phyloP scores from a whole-genome alignment of 2,329 filamentous ascomycete species.

The Fusarium algeriense region DNA sequence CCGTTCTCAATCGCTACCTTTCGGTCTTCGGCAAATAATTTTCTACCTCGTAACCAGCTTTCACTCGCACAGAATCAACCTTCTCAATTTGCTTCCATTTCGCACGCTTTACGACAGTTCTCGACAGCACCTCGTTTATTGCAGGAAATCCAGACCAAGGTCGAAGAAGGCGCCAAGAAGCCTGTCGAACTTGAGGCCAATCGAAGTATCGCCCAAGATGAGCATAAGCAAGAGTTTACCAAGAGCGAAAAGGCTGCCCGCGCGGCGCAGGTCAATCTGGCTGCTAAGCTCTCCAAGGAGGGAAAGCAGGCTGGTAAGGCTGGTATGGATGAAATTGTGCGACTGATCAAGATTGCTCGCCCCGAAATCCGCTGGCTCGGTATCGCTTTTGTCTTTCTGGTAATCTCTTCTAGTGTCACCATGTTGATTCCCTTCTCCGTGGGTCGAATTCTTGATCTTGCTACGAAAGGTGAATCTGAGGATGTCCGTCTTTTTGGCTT shows the following conservation, averaged over 20 bases:
- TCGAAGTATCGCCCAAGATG: conserved; percentile 47
- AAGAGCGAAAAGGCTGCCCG: conserved; percentile 87
- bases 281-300: conserved; percentile 88
- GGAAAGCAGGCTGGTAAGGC: conserved; percentile 70
- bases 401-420: conserved; percentile 91
- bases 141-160: conserved; percentile 46
- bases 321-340: conserved; percentile 81
- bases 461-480: conserved; percentile 77
- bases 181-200: conserved; percentile 50
- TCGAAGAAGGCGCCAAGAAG: conserved; percentile 54
- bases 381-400: conserved; percentile 84
- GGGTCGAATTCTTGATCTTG: conserved; percentile 92
- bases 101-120: conserved; percentile 48
- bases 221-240: conserved; percentile 62
- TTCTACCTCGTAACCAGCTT: conserved; percentile 13
- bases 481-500: conserved; percentile 83
- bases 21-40: conserved; percentile 33
- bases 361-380: conserved; percentile 84
- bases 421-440: conserved; percentile 98
- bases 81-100: conserved; percentile 26
- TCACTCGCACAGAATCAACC: conserved; percentile 4
- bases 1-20: conserved; percentile 45
- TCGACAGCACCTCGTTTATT: conserved; percentile 44
- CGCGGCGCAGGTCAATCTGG: conserved; percentile 89
- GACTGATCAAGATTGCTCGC: conserved; percentile 87